These are phyloP conservation scores for Trichoderma arundinaceum DNA, from an alignment of 2,329 filamentous ascomycete genomes.

Conservation along the genomic window DNA sequence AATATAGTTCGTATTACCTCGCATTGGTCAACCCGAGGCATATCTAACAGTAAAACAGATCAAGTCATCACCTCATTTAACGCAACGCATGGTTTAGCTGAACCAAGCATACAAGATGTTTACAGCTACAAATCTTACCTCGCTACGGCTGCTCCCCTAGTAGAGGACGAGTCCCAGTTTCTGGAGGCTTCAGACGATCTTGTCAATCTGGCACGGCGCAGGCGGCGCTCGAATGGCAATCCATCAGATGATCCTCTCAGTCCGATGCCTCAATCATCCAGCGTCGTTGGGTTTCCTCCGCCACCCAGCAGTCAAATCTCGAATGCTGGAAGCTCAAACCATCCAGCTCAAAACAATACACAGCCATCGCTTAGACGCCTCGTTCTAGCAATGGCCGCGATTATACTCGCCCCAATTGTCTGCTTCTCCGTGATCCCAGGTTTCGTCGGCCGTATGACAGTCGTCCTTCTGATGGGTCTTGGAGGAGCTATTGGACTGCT, in stretches of 20 bases:
- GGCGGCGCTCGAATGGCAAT: constrained; percentile 24
- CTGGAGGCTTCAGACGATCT: constrained; percentile 62
- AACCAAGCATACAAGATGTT: constrained; percentile 56
- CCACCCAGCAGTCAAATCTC: constrained; percentile 25
- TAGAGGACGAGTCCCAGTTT: constrained; percentile 64
- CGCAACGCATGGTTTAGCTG: constrained; percentile 55
- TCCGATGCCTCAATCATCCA: constrained; percentile 36
- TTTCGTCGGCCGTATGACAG: constrained; percentile 62
- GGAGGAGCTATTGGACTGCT: constrained; percentile 47
- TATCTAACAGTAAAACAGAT: constrained; percentile 47
- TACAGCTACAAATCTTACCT: constrained; percentile 60
- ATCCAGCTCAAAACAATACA: background rate
- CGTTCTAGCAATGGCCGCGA: constrained; percentile 37
- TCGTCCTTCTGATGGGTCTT: constrained; percentile 59
- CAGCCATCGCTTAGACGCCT: constrained; percentile 23
- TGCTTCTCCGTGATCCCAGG: constrained; percentile 63
- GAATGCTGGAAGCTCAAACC: constrained; percentile 23
- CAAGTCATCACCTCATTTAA: constrained; percentile 65
- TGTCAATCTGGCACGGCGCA: constrained; percentile 45
- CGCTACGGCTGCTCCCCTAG: constrained; percentile 58
- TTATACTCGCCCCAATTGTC: constrained; percentile 61
- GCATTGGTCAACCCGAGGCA: background rate
- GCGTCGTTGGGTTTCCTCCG: constrained; percentile 27
- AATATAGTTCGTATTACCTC: constrained; percentile 63
- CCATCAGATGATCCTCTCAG: constrained; percentile 36